phyloP scores from a whole-genome alignment of 257 asterid genomes.

The Linderniella brevidens region DNA sequence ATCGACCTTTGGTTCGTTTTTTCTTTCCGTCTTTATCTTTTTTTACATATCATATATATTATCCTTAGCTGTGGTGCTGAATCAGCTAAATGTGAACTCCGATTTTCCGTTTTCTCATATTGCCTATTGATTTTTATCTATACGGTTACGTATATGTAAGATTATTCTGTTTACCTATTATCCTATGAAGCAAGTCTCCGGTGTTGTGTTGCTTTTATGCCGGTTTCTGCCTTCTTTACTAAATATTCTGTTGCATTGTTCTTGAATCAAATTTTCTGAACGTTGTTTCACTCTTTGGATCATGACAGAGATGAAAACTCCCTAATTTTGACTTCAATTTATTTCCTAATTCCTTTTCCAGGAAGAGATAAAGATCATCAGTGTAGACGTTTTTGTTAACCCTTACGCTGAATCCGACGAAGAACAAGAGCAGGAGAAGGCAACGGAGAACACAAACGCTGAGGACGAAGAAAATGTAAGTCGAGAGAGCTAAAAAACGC shows the following conservation, averaged over 20 bases:
- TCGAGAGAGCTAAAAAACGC: conserved; percentile 3
- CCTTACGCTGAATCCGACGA: conserved; percentile 73
- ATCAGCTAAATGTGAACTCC: background rate
- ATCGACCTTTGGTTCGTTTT: conserved; percentile 62
- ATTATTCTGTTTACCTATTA: too few species aligned
- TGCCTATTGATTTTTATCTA: background rate
- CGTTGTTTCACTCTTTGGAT: background rate
- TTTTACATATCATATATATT: conserved; percentile 3
- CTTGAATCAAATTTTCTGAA: conserved; percentile 1
- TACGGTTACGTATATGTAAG: too few species aligned
- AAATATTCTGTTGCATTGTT: conserved; percentile 2
- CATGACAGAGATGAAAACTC: background rate
- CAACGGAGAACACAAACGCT: conserved; percentile 27
- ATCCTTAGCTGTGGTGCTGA: background rate
- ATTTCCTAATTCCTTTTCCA: conserved; percentile 20
- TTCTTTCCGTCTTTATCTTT: conserved; percentile 1
- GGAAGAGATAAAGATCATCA: conserved; percentile 85
- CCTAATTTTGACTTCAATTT: conserved; percentile 1
- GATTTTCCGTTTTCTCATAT: background rate
- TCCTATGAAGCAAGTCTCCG: background rate
- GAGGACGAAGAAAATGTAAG: conserved; percentile 69
- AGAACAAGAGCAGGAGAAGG: conserved; percentile 46
- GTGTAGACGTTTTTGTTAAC: conserved; percentile 58
- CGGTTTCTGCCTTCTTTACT: background rate
- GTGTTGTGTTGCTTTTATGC: background rate